Evolutionary conservation across 2,329 filamentous ascomycete genomes (phyloP), one percentile per base, ranked within the genome.

Genomic region (Diaporthe humulicola): DNA sequence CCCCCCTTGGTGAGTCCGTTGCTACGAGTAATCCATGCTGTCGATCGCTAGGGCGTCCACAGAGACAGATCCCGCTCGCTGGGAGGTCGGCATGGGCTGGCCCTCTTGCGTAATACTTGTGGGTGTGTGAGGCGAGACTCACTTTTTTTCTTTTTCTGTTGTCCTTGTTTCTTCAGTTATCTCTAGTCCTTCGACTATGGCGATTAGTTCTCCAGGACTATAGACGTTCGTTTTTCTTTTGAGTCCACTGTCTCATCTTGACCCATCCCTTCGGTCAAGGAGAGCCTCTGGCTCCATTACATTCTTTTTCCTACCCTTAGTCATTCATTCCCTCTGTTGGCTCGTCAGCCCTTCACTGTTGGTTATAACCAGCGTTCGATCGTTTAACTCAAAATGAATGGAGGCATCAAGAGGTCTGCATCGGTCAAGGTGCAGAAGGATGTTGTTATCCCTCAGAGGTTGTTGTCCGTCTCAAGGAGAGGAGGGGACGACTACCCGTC

Each of bases 341-440:
- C 48, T 54, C n/a, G 64, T 40, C 48, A 64, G 57, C 60, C 57
- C 38, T 56, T 61, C 15, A 4, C 25, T 54, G 25, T 50, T 58
- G 70, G 57, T 22, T 25, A 28, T 33, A 33, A 22, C 70, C 42
- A 56, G 12, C 33, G 40, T 64, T 45, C 36, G 36, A 56, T 64
- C 58, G 19, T 19, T 42, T 64, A 45, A 52, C 56, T 40, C 70
- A 56, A 40, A 17, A 72, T 72, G 70, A 33, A 36, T 52, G 36
- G 70, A 54, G 70, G 57, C 42, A 33, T 72, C 36, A 72, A 64
- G 70, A 72, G 70, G n/a, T 54, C 70, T 38, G 36, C 70, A 12
- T 72, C 70, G 57, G 70, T 64, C 36, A 72, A 72, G 57, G 70
- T 72, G 36, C 70, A 64, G 33, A 64, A 54, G 40, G 70, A 72